phyloP scores from a whole-genome alignment of 225 moss, liverwort and hornwort genomes.

The Pseudisothecium myosuroides region DNA sequence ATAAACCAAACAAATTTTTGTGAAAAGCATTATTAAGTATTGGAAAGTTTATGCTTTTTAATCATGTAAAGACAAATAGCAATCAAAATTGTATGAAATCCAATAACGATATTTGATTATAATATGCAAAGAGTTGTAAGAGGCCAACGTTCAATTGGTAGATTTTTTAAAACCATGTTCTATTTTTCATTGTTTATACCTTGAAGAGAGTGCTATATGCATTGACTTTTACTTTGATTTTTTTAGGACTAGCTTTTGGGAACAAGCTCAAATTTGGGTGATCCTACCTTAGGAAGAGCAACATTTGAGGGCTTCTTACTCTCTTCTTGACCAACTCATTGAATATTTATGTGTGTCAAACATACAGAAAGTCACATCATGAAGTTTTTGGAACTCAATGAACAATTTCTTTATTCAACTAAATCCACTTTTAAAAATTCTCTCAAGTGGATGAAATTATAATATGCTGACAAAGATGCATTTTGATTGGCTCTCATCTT shows the following conservation, averaged over 20 bases:
- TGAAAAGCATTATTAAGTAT: not conserved
- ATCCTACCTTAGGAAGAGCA: rapidly evolving
- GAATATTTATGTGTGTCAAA: not conserved
- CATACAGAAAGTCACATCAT: not conserved
- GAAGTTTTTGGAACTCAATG: rapidly evolving
- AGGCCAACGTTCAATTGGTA: not conserved
- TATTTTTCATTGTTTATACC: not conserved
- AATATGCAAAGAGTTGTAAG: not conserved
- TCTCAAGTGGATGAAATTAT: rapidly evolving
- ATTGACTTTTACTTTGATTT: not conserved
- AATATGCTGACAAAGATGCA: not conserved
- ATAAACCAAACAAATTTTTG: rapidly evolving
- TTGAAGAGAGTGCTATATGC: not conserved
- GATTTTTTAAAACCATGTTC: not conserved
- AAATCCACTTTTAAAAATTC: not conserved
- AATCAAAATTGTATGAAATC: not conserved
- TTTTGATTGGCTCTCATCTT: not conserved
- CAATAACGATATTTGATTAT: not conserved
- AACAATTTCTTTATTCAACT: rapidly evolving
- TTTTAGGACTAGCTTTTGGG: rapidly evolving
- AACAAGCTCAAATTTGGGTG: not conserved
- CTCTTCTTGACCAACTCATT: rapidly evolving
- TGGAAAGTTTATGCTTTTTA: rapidly evolving
- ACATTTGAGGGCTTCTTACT: not conserved
- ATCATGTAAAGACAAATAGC: not conserved